Conservation (phyloP, 768 basidiomycete genomes). For the Lentinula detonsa region DNA sequence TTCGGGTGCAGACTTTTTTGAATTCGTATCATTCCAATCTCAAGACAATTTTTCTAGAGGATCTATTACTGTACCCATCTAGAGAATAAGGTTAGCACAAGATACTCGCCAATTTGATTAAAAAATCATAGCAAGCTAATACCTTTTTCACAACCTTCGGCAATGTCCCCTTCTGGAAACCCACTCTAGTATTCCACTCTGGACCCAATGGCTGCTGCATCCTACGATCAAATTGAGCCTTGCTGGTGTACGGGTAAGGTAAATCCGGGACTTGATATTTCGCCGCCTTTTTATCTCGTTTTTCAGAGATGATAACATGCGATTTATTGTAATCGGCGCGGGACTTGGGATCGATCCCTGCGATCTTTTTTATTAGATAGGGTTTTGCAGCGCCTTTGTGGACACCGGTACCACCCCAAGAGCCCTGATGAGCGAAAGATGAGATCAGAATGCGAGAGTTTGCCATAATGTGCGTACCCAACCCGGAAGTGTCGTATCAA, state of each 20-base stretch:
- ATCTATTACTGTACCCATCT: constrained; percentile 51
- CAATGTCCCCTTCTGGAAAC: constrained; percentile 77
- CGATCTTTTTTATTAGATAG: constrained; percentile 72
- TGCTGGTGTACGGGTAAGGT: constrained; percentile 92
- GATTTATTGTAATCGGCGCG: constrained; percentile 83
- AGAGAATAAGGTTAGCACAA: neutral
- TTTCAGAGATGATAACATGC: constrained; percentile 94
- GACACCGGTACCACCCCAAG: constrained; percentile 84
- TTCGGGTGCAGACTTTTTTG: too few species aligned
- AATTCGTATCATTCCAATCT: neutral
- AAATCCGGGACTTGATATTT: constrained; percentile 89
- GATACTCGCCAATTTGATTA: neutral
- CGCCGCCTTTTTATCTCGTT: constrained; percentile 87
- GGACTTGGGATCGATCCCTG: constrained; percentile 71
- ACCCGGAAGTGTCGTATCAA: constrained; percentile 89
- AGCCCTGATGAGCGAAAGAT: constrained; percentile 46
- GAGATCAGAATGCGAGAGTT: neutral
- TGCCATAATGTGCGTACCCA: constrained; percentile 55
- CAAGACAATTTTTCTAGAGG: constrained; percentile 42
- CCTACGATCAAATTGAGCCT: constrained; percentile 84
- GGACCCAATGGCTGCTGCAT: constrained; percentile 77
- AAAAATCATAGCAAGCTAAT: constrained; percentile 7
- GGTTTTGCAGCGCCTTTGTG: constrained; percentile 56
- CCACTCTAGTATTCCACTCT: constrained; percentile 92
- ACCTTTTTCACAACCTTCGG: constrained; percentile 89